Evolutionary conservation across 768 basidiomycete genomes (phyloP).

Genomic region (Podaxis sp.): DNA sequence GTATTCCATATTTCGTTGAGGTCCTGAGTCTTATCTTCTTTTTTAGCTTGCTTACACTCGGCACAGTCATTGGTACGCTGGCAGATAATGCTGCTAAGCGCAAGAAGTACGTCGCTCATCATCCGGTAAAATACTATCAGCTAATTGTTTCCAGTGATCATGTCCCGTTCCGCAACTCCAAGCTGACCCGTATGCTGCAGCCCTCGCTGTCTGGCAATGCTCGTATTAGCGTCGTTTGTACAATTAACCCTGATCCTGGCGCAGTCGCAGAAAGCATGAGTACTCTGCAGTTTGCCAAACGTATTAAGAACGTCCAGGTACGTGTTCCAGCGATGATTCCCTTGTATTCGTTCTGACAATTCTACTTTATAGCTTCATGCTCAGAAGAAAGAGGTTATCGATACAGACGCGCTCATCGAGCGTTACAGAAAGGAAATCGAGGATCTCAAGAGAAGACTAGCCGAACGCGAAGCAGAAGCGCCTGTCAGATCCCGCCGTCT

Average conservation of each 20-base stretch:
- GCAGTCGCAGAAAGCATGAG: constrained; percentile 85
- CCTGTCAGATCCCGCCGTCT: constrained; percentile 45
- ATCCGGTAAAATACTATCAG: not conserved
- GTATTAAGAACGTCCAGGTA: constrained; percentile 87
- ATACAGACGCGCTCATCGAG: constrained; percentile 91
- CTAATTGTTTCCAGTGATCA: constrained; percentile 58
- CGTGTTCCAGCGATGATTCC: constrained; percentile 16
- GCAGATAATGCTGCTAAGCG: constrained; percentile 82
- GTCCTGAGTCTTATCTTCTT: constrained; percentile 8
- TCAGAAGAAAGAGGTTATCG: constrained; percentile 90
- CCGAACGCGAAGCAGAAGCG: constrained; percentile 68
- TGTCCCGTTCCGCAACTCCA: constrained; percentile 93
- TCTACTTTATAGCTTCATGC: constrained; percentile 58
- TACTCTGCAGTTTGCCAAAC: constrained; percentile 87
- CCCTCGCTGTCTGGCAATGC: constrained; percentile 95
- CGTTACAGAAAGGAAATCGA: constrained; percentile 95
- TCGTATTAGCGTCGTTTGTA: constrained; percentile 94
- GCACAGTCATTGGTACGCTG: constrained; percentile 88
- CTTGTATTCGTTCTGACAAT: not conserved
- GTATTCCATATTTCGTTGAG: constrained; percentile 7
- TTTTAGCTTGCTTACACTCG: constrained; percentile 81
- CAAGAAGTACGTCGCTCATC: constrained; percentile 50
- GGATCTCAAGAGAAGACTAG: constrained; percentile 72
- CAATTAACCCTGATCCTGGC: constrained; percentile 80
- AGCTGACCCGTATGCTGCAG: constrained; percentile 91